phyloP scores from a whole-genome alignment of 1,284 basidiomycete genomes.

The Puccinia horiana region DNA sequence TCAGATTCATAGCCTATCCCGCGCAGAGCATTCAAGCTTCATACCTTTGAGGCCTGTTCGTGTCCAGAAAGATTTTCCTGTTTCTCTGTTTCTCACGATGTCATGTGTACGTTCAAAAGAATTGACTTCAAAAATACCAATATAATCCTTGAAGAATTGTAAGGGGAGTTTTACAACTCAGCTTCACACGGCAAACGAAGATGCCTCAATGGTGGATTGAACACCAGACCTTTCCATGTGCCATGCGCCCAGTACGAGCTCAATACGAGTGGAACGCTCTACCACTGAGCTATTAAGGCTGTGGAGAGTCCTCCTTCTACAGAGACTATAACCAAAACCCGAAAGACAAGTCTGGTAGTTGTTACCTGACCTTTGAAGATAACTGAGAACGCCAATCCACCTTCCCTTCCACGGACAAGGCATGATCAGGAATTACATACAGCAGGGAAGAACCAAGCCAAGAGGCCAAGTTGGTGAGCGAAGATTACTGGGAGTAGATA shows the following conservation, averaged over 20 bases:
- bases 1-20: no score
- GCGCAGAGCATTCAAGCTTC: no score
- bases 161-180: no score
- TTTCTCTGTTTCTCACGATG: no score
- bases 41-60: no score
- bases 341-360: no score
- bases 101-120: no score
- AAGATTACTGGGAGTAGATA: neutral
- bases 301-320: neutral
- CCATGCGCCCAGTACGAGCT: neutral
- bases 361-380: neutral
- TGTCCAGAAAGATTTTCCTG: no score
- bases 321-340: neutral
- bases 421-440: neutral
- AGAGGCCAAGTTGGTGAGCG: neutral
- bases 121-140: no score
- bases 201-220: conserved; percentile 51
- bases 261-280: conserved; percentile 50
- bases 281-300: conserved; percentile 50
- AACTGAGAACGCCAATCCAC: neutral
- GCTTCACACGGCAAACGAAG: neutral
- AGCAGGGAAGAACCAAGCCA: neutral
- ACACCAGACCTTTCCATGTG: conserved; percentile 50
- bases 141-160: no score
- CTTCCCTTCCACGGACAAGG: neutral